These are phyloP conservation scores for Lagerstroemia fauriei DNA, from an alignment of 441 rosid genomes.

Conservation along the genomic window DNA sequence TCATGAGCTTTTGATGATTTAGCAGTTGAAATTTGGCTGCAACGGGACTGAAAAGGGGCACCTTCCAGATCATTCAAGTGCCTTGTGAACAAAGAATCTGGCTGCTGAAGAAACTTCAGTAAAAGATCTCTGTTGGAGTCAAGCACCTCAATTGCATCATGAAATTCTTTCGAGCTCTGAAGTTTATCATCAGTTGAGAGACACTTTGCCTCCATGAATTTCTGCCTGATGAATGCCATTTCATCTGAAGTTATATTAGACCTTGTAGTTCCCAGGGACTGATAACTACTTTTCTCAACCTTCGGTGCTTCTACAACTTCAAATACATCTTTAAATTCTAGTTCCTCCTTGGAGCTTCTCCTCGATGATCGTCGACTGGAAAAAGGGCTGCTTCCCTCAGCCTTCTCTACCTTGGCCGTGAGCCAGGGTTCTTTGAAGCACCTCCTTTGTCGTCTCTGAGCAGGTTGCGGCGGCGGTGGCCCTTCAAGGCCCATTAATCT, in stretches of 20 bases:
- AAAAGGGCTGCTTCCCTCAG: constrained; percentile 44
- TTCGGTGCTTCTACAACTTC: constrained; percentile 73
- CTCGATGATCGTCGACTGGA: constrained; percentile 52
- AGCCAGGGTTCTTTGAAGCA: constrained; percentile 37
- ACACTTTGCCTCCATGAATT: constrained; percentile 68
- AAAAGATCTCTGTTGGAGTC: constrained; percentile 76
- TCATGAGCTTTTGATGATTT: constrained; percentile 42
- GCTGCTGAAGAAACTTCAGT: constrained; percentile 78
- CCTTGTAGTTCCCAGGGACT: constrained; percentile 37
- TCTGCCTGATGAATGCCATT: constrained; percentile 65
- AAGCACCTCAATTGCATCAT: constrained; percentile 72
- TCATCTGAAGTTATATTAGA: constrained; percentile 57
- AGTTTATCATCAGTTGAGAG: constrained; percentile 71
- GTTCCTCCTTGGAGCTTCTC: constrained; percentile 73
- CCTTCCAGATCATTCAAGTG: constrained; percentile 72
- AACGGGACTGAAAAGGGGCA: constrained; percentile 44
- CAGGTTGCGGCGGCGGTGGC: constrained; percentile 58
- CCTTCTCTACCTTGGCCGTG: constrained; percentile 37
- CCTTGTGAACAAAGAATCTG: constrained; percentile 76
- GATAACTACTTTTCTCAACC: constrained; percentile 41
- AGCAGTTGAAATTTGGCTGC: constrained; percentile 41
- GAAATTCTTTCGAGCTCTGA: constrained; percentile 69
- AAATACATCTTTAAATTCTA: constrained; percentile 86
- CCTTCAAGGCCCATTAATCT: constrained; percentile 95
- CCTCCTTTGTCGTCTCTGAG: constrained; percentile 46